Percentiles rank a stretch among this genome's conserved stretches.
Conservation (phyloP, 306 rosid species). For the Rosa multiflora region DNA sequence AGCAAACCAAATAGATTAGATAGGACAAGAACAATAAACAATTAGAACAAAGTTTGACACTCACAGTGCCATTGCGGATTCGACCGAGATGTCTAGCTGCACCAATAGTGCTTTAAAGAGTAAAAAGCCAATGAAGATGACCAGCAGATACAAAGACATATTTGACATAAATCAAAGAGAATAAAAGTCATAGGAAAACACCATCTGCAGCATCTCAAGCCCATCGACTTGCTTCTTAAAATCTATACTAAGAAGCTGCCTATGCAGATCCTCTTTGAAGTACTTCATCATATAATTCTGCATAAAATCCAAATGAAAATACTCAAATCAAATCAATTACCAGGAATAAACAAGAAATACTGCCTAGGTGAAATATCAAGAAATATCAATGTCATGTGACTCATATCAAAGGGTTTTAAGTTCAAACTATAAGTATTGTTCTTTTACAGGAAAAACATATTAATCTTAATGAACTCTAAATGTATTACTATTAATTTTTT, state of each 20-base stretch:
- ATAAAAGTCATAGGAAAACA: constrained; percentile 26
- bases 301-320: constrained; percentile 28
- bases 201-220: constrained; percentile 94
- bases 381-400: neutral
- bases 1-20: too few species aligned
- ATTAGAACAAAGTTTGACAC: too few species aligned
- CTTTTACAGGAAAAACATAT: neutral
- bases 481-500: neutral
- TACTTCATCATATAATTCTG: constrained; percentile 62
- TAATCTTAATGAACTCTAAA: neutral
- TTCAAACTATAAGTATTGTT: neutral
- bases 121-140: too few species aligned
- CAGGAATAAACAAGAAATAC: constrained; percentile 7
- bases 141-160: too few species aligned
- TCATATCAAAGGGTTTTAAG: neutral
- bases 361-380: neutral
- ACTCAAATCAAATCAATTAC: constrained; percentile 14
- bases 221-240: constrained; percentile 98
- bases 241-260: constrained; percentile 87
- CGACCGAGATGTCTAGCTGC: too few species aligned
- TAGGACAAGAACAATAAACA: too few species aligned
- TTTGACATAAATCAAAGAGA: constrained; percentile 2
- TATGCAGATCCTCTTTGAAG: too few species aligned
- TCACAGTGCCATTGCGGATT: too few species aligned
- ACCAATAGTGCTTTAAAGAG: too few species aligned